A percentile compares a stretch with the other conserved stretches of the same genome.
phyloP scores from a whole-genome alignment of 768 basidiomycete genomes.

The Leucosporidium yakuticum region DNA sequence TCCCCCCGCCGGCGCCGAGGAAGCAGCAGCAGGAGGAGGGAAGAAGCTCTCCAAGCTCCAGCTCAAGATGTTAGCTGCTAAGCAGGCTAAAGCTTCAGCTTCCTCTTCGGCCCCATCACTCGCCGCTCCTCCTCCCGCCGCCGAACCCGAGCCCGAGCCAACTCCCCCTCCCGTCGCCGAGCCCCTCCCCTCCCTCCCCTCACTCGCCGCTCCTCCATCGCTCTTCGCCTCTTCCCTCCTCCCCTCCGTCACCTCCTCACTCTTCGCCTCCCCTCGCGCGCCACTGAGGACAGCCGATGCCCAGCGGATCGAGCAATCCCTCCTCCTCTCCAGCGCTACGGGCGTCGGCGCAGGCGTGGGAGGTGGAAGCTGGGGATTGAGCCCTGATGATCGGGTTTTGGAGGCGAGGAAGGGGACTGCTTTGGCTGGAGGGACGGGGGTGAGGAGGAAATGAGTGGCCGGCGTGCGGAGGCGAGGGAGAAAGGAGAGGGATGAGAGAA shows the following conservation, averaged over 20 bases:
- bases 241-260: not conserved
- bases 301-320: constrained; percentile 2
- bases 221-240: constrained; percentile 1
- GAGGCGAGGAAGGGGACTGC: constrained; percentile 69
- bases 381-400: constrained; percentile 84
- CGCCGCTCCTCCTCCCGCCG: constrained; percentile 3
- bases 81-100: not conserved
- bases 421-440: constrained; percentile 9
- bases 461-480: not conserved
- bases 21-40: not conserved
- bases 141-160: constrained; percentile 3
- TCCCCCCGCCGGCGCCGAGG: not conserved
- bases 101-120: not conserved
- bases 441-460: not conserved
- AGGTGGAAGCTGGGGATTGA: constrained; percentile 45
- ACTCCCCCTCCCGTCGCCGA: constrained; percentile 3
- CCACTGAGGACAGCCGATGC: not conserved
- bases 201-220: constrained; percentile 2
- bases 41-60: constrained; percentile 38
- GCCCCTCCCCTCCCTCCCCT: not conserved
- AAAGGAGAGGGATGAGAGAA: not conserved
- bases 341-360: not conserved
- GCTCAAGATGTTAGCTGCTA: constrained; percentile 21
- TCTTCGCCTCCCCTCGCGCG: constrained; percentile 24
- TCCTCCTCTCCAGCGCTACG: constrained; percentile 23